These are phyloP conservation scores for Pisolithus tinctorius DNA, from an alignment of 768 basidiomycete genomes.

Conservation along the genomic window DNA sequence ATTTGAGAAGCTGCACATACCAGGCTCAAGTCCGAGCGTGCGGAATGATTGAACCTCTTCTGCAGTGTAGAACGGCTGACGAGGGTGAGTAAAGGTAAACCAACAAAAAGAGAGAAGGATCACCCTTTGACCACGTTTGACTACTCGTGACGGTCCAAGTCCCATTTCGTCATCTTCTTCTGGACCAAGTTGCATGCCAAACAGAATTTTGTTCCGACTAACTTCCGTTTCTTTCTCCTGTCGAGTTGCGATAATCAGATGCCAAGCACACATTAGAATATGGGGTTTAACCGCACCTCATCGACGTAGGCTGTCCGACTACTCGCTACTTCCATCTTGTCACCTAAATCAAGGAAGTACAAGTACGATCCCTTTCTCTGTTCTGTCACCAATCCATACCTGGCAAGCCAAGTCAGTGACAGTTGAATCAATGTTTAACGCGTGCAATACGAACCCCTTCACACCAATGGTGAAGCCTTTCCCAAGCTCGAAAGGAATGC, in stretches of 20 bases:
- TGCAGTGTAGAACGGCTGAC: slow-evolving; percentile 75
- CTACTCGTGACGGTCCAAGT: slow-evolving; percentile 34
- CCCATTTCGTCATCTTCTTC: slow-evolving; percentile 32
- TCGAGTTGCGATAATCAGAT: slow-evolving; percentile 2
- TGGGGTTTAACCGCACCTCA: slow-evolving; percentile 34
- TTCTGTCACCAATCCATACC: slow-evolving; percentile 84
- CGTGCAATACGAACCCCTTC: slow-evolving; percentile 54
- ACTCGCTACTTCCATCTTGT: slow-evolving; percentile 69
- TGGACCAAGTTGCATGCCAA: slow-evolving; percentile 32
- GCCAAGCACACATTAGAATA: background rate
- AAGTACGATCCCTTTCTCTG: slow-evolving; percentile 79
- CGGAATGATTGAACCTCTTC: slow-evolving; percentile 80
- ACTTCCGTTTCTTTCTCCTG: slow-evolving; percentile 26
- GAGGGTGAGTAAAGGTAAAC: background rate
- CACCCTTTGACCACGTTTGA: slow-evolving; percentile 49
- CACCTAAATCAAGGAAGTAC: slow-evolving; percentile 77
- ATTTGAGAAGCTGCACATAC: slow-evolving; percentile 30
- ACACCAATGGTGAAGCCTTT: slow-evolving; percentile 70
- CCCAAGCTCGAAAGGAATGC: slow-evolving; percentile 73
- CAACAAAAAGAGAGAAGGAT: background rate
- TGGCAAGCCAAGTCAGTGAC: slow-evolving; percentile 25
- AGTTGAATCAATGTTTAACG: background rate
- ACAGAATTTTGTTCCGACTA: slow-evolving; percentile 19
- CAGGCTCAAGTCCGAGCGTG: slow-evolving; percentile 71
- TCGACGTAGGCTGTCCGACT: slow-evolving; percentile 71